A percentile compares a stretch with the other conserved stretches of the same genome.
These are phyloP conservation scores for Spiromastix sp. DNA, from an alignment of 2,329 filamentous ascomycete species.

Conservation along the genomic window DNA sequence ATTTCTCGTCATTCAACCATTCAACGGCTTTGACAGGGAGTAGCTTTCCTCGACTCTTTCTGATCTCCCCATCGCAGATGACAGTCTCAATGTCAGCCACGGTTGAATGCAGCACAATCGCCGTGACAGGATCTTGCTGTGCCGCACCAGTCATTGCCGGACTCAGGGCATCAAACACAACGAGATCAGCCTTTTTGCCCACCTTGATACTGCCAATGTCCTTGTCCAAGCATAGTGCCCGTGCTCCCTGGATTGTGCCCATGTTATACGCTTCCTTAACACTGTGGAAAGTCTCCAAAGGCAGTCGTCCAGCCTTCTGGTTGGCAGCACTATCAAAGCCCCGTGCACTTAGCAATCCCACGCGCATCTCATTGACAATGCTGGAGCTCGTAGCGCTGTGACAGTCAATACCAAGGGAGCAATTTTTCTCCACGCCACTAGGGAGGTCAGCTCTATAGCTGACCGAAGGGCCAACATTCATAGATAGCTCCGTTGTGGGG, in stretches of 20 bases:
- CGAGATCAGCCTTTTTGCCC: constrained; percentile 21
- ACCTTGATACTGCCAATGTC: constrained; percentile 18
- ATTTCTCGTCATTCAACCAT: not conserved
- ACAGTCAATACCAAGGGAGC: constrained; percentile 22
- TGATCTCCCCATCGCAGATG: constrained; percentile 17
- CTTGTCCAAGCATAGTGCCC: constrained; percentile 17
- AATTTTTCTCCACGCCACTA: no score
- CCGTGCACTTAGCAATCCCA: constrained; percentile 17
- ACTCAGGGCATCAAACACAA: constrained; percentile 18
- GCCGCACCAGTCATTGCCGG: constrained; percentile 20
- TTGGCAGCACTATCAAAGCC: constrained; percentile 11
- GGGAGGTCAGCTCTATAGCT: constrained; percentile 15
- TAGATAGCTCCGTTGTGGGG: constrained; percentile 22
- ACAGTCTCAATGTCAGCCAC: constrained; percentile 19
- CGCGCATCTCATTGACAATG: constrained; percentile 19
- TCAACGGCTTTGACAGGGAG: no score
- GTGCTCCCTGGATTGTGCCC: constrained; percentile 22
- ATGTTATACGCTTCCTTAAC: constrained; percentile 19
- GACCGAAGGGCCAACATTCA: constrained; percentile 20
- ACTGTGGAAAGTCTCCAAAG: constrained; percentile 8
- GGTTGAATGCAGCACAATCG: constrained; percentile 20
- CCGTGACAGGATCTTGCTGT: constrained; percentile 19
- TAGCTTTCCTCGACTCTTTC: constrained; percentile 7
- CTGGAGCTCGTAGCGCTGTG: constrained; percentile 20
- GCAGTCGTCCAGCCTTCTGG: constrained; percentile 6